Evolutionary conservation across 106 monocot species (phyloP).

Genomic region (Gastrodia elata): DNA sequence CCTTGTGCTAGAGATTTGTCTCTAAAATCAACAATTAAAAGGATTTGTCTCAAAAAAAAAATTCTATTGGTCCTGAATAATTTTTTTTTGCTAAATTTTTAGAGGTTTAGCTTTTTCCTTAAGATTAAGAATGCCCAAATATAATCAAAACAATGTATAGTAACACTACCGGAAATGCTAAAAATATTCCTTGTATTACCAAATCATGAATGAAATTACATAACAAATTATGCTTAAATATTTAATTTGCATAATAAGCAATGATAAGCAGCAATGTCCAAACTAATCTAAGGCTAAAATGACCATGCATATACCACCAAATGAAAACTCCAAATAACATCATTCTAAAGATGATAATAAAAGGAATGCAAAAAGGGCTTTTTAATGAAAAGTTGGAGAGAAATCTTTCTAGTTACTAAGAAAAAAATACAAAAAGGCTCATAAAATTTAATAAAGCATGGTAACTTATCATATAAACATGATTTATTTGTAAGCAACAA

Average conservation of each 20-base stretch:
- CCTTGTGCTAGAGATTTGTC: too few species aligned
- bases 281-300: not conserved
- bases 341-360: not conserved
- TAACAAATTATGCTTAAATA: not conserved
- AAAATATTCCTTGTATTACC: not conserved
- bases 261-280: not conserved
- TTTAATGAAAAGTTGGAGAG: too few species aligned
- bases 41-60: too few species aligned
- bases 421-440: too few species aligned
- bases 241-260: not conserved
- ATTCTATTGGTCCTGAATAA: too few species aligned
- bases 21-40: too few species aligned
- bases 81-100: too few species aligned
- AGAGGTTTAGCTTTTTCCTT: too few species aligned
- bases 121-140: not conserved
- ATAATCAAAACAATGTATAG: not conserved
- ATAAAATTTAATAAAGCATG: too few species aligned
- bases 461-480: too few species aligned
- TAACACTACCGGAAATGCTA: not conserved
- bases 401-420: too few species aligned
- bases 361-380: not conserved
- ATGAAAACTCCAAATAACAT: conserved; percentile 4
- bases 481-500: too few species aligned
- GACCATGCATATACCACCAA: not conserved
- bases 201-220: not conserved